Evolutionary conservation across 768 basidiomycete species (phyloP).

Genomic region (Tricholoma saponaceum): DNA sequence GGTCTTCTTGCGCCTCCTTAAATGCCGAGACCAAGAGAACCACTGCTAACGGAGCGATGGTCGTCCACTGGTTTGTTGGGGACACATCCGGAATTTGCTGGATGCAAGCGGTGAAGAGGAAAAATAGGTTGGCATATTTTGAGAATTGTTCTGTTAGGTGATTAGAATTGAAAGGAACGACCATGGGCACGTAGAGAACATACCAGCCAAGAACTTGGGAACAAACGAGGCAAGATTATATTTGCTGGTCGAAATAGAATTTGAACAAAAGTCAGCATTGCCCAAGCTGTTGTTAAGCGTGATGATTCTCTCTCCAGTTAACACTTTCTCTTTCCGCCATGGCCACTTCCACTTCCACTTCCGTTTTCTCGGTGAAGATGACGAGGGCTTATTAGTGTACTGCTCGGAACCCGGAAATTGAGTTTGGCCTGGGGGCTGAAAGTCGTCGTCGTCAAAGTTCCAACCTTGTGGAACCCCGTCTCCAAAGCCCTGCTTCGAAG

Average conservation of each 20-base stretch:
- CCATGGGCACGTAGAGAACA: constrained; percentile 18
- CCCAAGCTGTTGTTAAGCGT: constrained; percentile 73
- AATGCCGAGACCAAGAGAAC: constrained; percentile 92
- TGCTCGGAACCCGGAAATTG: constrained; percentile 30
- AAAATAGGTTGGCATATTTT: constrained; percentile 98
- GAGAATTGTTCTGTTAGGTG: constrained; percentile 86
- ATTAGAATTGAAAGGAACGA: not conserved
- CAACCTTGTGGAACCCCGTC: constrained; percentile 60
- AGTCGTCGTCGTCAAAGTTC: constrained; percentile 69
- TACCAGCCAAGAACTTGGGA: constrained; percentile 91
- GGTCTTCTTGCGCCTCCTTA: constrained; percentile 93
- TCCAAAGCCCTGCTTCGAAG: constrained; percentile 42
- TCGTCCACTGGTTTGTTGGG: constrained; percentile 93
- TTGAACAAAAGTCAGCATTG: constrained; percentile 67
- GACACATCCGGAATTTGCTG: constrained; percentile 98
- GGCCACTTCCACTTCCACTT: constrained; percentile 73
- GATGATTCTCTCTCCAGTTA: constrained; percentile 73
- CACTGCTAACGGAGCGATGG: constrained; percentile 83
- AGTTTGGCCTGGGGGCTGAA: constrained; percentile 32
- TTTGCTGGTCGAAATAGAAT: constrained; percentile 92
- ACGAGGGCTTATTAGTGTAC: constrained; percentile 26
- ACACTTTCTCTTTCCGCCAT: constrained; percentile 67
- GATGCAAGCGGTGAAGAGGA: constrained; percentile 95
- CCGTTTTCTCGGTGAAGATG: constrained; percentile 31
- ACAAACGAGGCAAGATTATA: constrained; percentile 86